Evolutionary conservation across 768 basidiomycete species (phyloP).

Genomic region (Tricholoma saponaceum): DNA sequence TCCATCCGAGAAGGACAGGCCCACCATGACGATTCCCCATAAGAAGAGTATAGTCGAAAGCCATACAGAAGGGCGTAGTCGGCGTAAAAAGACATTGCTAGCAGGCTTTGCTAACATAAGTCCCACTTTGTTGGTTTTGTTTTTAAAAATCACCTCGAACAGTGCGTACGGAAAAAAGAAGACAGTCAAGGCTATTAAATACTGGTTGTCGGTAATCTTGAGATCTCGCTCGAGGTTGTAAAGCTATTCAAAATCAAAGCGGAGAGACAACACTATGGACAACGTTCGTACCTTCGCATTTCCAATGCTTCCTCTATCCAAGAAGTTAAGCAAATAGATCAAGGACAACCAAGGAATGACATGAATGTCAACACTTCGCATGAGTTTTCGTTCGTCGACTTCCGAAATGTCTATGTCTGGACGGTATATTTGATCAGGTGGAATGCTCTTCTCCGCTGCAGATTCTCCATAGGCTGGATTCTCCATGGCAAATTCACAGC

Average conservation of each 20-base stretch:
- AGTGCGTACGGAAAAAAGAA: constrained; percentile 76
- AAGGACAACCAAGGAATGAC: constrained; percentile 75
- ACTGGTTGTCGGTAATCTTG: constrained; percentile 58
- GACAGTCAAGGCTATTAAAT: constrained; percentile 62
- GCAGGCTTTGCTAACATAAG: constrained; percentile 37
- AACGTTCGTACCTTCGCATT: constrained; percentile 57
- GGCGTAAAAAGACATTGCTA: constrained; percentile 58
- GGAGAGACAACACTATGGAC: neutral
- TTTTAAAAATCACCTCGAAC: constrained; percentile 49
- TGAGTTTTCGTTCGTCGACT: constrained; percentile 51
- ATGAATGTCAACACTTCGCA: constrained; percentile 59
- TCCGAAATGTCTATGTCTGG: constrained; percentile 48
- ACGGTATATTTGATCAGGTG: constrained; percentile 33
- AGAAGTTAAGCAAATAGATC: constrained; percentile 72
- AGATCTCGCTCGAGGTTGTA: constrained; percentile 56
- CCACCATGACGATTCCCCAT: constrained; percentile 48
- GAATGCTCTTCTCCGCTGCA: constrained; percentile 13
- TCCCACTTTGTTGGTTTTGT: neutral
- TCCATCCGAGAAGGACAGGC: constrained; percentile 1
- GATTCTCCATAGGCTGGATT: constrained; percentile 8
- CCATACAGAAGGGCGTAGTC: constrained; percentile 66
- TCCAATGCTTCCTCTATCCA: constrained; percentile 65
- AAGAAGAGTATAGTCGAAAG: constrained; percentile 44
- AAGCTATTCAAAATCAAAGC: constrained; percentile 32
- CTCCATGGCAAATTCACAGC: constrained; percentile 13